A percentile compares a stretch with the other conserved stretches of the same genome.
phyloP scores from a whole-genome alignment of 2,329 filamentous ascomycete species.

The Pseudogymnoascus sp. region DNA sequence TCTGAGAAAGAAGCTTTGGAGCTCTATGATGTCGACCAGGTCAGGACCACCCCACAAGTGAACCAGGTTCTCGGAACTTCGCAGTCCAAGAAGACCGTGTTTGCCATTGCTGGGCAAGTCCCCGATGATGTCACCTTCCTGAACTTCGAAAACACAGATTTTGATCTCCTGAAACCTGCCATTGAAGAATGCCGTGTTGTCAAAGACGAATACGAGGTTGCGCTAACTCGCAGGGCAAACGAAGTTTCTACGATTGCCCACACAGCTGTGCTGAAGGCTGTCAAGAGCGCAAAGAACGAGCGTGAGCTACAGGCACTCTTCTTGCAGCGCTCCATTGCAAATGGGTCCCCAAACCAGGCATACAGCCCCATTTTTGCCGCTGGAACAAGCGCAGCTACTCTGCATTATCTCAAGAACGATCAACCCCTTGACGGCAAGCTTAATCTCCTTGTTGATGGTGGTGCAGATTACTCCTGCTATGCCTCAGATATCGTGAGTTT shows the following conservation, averaged over 20 bases:
- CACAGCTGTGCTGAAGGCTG: constrained; percentile 53
- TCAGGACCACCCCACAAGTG: constrained; percentile 65
- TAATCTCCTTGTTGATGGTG: constrained; percentile 79
- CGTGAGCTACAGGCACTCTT: constrained; percentile 78
- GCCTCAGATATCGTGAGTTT: constrained; percentile 56
- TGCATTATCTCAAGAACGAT: constrained; percentile 83
- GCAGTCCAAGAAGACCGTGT: constrained; percentile 49
- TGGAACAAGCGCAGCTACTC: constrained; percentile 72
- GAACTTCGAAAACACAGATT: constrained; percentile 60
- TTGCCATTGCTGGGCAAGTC: constrained; percentile 73
- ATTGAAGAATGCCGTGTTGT: constrained; percentile 64
- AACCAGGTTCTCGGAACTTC: constrained; percentile 54
- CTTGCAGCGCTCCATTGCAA: constrained; percentile 65
- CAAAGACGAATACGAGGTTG: constrained; percentile 71
- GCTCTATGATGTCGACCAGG: constrained; percentile 76
- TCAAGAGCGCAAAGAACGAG: constrained; percentile 65
- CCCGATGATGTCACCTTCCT: constrained; percentile 66
- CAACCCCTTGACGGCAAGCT: constrained; percentile 63
- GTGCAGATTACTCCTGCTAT: constrained; percentile 69
- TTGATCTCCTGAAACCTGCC: constrained; percentile 48
- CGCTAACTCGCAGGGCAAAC: constrained; percentile 67
- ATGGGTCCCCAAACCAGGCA: constrained; percentile 74
- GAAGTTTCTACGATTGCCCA: constrained; percentile 63
- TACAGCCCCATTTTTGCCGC: constrained; percentile 82
- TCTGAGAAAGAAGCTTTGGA: constrained; percentile 67